Conservation (phyloP, 2,329 filamentous ascomycete genomes). For the Sarocladiaceae sp. region DNA sequence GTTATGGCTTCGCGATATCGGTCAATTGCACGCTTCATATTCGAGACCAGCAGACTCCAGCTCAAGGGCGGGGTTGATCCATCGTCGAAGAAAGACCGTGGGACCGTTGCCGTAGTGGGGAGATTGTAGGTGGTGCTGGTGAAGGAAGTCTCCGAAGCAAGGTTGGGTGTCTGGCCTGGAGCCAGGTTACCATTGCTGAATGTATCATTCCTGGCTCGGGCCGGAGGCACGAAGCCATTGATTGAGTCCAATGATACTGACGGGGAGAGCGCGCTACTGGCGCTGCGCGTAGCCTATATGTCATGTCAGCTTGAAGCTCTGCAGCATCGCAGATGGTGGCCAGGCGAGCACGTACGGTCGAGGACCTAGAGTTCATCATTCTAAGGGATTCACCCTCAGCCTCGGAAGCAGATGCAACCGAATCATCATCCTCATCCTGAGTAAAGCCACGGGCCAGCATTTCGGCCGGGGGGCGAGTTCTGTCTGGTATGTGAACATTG, state of each 20-base stretch:
- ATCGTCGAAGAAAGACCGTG: conserved; percentile 86
- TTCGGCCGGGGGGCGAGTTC: conserved; percentile 82
- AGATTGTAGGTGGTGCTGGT: conserved; percentile 52
- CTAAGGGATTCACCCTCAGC: conserved; percentile 59
- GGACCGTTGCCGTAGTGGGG: conserved; percentile 55
- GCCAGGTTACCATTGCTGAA: conserved; percentile 33
- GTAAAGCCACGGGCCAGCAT: conserved; percentile 79
- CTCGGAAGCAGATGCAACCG: conserved; percentile 76
- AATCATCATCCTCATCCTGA: conserved; percentile 85
- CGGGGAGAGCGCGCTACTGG: conserved; percentile 68
- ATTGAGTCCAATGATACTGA: conserved; percentile 90
- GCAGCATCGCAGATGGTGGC: conserved; percentile 1
- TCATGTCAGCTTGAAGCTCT: conserved; percentile 7
- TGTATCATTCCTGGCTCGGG: conserved; percentile 51
- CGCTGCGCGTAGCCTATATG: conserved; percentile 53
- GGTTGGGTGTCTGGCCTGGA: conserved; percentile 41
- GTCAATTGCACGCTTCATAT: conserved; percentile 88
- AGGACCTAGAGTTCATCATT: conserved; percentile 4
- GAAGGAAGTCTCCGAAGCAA: conserved; percentile 56
- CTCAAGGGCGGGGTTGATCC: conserved; percentile 72
- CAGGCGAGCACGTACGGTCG: conserved; percentile 38
- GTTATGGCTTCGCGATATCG: conserved; percentile 86
- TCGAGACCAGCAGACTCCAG: conserved; percentile 84
- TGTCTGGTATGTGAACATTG: conserved; percentile 82
- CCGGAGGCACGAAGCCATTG: conserved; percentile 56